Base-by-base conservation (phyloP, 306 rosid genomes). In the Bauhinia variegata region DNA sequence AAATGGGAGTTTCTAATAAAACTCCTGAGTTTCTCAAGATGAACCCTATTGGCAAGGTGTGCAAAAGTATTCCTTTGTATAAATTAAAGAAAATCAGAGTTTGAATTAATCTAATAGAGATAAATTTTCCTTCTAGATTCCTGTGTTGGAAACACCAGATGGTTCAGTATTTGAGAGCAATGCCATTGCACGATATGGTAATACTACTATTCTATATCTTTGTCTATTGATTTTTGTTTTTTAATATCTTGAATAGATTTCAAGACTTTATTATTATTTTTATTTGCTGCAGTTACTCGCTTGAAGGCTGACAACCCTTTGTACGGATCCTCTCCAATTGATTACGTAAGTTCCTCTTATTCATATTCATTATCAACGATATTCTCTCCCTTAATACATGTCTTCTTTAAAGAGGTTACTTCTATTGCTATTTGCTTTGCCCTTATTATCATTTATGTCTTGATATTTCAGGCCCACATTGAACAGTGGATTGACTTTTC, bases 401-500 rank as follows among this genome's bases (percentile, higher is more conserved):
- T 17, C 23, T 32, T 38, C 17, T 7, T 38, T 36, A 30, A 28
- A 51, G 34, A 14, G 43, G 38, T 8, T 46, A 44, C 14, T 33
- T 53, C 1, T 10, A 8, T 44, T 51, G 2, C 11, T 46, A 15
- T 6, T 51, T 14, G 17, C 12, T 31, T 15, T 36, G 9, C 43
- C 44, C 41, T 47, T 65, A 41, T n/a, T 33, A 16, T 42, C 15
- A n/a, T 5, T 55, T 8, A 11, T n/a, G n/a, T 61, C 36, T 65
- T 65, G 5, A 32, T 77, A n/a, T 33, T 76, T 57, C 87, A 91
- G 97, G 93, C 79, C 58, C 96, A 67, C 18, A 61, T 88, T 7
- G 97, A 91, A 43, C 96, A 91, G 70, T 91, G 97, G 96, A 86
- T 88, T 71, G 97, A 91, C 70, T 88, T 91, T 67, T 46, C 93